Conservation (phyloP, 2,329 filamentous ascomycete species). For the Paraphoma sp. region DNA sequence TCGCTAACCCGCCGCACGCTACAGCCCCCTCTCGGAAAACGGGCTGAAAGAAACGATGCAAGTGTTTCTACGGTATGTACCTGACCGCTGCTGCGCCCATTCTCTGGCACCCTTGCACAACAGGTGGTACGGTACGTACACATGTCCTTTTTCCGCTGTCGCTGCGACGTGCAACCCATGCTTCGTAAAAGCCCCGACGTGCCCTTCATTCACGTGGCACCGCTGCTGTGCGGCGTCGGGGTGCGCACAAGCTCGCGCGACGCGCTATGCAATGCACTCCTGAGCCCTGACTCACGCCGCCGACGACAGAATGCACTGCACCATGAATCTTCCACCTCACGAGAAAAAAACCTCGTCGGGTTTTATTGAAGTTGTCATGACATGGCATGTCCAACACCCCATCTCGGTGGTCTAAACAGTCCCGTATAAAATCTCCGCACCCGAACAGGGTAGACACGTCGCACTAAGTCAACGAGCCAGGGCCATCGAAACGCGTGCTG, state of each 20-base stretch:
- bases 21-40: background rate
- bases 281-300: slow-evolving; percentile 2
- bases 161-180: background rate
- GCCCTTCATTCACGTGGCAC: background rate
- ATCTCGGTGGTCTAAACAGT: background rate
- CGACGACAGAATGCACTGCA: background rate
- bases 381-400: background rate
- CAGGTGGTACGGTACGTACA: slow-evolving; percentile 14
- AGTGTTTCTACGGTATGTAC: too few relatives aligned
- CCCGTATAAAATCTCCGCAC: background rate
- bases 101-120: slow-evolving; percentile 17
- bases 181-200: background rate
- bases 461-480: background rate
- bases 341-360: too few relatives aligned
- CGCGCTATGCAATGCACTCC: background rate
- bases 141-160: background rate
- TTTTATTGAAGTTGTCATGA: too few relatives aligned
- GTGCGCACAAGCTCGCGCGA: too few relatives aligned
- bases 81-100: slow-evolving; percentile 1
- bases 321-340: too few relatives aligned
- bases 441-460: background rate
- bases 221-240: background rate
- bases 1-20: background rate
- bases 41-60: background rate
- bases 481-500: background rate